phyloP scores from a whole-genome alignment of 495 filamentous ascomycete species.

The Penicillium egyptiacum region DNA sequence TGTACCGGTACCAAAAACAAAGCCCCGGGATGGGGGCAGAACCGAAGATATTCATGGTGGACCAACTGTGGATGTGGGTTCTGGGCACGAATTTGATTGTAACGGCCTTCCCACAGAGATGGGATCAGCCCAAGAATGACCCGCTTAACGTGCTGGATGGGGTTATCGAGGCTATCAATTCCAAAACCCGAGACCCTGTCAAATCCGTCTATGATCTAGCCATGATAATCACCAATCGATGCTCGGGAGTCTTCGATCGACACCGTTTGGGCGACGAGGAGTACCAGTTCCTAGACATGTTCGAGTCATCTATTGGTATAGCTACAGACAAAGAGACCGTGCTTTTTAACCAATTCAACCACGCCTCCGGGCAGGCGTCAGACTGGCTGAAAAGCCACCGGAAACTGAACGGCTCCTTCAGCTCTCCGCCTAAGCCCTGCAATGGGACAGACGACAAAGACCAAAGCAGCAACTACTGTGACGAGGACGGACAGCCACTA shows the following conservation, averaged over 20 bases:
- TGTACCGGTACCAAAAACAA: slow-evolving; percentile 60
- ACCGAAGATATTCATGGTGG: slow-evolving; percentile 72
- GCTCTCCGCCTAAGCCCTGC: slow-evolving; percentile 14
- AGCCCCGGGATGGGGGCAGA: slow-evolving; percentile 42
- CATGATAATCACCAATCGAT: slow-evolving; percentile 63
- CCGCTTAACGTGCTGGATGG: slow-evolving; percentile 63
- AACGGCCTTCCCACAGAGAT: slow-evolving; percentile 67
- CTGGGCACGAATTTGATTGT: slow-evolving; percentile 64
- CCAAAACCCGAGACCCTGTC: slow-evolving; percentile 64
- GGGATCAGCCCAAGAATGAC: slow-evolving; percentile 70
- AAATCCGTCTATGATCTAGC: slow-evolving; percentile 64
- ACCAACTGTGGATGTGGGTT: slow-evolving; percentile 73
- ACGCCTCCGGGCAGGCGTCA: slow-evolving; percentile 59
- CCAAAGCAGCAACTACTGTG: slow-evolving; percentile 22
- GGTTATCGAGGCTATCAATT: slow-evolving; percentile 68
- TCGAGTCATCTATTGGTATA: slow-evolving; percentile 64
- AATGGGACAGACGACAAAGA: slow-evolving; percentile 12
- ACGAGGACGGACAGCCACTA: slow-evolving; percentile 40
- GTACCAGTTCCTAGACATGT: slow-evolving; percentile 73
- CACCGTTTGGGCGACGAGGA: slow-evolving; percentile 61
- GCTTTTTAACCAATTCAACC: slow-evolving; percentile 64
- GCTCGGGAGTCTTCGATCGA: slow-evolving; percentile 64
- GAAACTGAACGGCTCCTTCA: slow-evolving; percentile 46
- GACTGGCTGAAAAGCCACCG: slow-evolving; percentile 62
- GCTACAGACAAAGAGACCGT: slow-evolving; percentile 63